phyloP scores from a whole-genome alignment of 2,329 filamentous ascomycete genomes.

The Penicillium freii region DNA sequence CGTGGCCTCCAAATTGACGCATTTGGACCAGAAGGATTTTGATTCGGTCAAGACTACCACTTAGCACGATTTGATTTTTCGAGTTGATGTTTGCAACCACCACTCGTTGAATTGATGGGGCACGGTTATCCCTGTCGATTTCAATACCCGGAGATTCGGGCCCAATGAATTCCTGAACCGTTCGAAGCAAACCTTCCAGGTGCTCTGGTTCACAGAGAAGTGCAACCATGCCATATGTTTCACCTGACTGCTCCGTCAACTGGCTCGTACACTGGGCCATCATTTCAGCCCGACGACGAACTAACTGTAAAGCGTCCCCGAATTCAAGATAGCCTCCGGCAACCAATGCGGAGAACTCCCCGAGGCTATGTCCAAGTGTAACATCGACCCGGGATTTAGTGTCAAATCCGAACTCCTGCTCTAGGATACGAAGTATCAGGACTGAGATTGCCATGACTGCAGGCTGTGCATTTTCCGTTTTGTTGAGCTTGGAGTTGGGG shows the following conservation, averaged over 20 bases:
- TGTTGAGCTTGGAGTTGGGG: constrained; percentile 71
- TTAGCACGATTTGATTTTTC: constrained; percentile 93
- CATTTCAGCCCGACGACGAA: constrained; percentile 72
- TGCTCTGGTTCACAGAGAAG: constrained; percentile 82
- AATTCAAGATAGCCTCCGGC: constrained; percentile 78
- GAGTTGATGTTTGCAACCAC: constrained; percentile 91
- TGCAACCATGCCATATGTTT: constrained; percentile 92
- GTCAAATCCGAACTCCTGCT: constrained; percentile 78
- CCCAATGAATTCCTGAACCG: constrained; percentile 76
- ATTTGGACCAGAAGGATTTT: constrained; percentile 78
- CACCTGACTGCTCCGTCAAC: constrained; percentile 66
- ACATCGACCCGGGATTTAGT: constrained; percentile 71
- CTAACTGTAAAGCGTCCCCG: constrained; percentile 72
- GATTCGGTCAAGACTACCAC: constrained; percentile 80
- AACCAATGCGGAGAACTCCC: constrained; percentile 88
- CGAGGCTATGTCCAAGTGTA: constrained; percentile 84
- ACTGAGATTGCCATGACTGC: constrained; percentile 95
- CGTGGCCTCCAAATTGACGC: constrained; percentile 84
- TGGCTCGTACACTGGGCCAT: constrained; percentile 75
- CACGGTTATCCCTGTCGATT: constrained; percentile 61
- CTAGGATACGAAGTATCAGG: constrained; percentile 81
- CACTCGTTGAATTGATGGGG: constrained; percentile 80
- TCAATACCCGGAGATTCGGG: constrained; percentile 63
- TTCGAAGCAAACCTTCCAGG: constrained; percentile 65
- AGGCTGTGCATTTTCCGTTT: constrained; percentile 85